These are phyloP conservation scores for Zygosaccharomyces sapae DNA, from an alignment of 1,139 yeast species.

Conservation along the genomic window DNA sequence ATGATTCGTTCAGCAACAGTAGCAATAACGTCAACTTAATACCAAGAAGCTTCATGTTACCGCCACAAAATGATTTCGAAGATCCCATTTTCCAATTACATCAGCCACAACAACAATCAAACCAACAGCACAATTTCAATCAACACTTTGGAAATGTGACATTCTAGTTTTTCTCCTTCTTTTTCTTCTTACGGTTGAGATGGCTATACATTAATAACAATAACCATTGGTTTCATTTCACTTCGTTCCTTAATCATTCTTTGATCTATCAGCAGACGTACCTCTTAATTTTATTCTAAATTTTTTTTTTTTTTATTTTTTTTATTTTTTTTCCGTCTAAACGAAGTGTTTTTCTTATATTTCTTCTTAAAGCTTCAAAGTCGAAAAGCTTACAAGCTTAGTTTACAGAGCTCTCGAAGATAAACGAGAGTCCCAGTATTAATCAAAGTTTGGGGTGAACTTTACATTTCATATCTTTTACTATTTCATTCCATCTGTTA, in stretches of 20 bases:
- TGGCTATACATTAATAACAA: not conserved
- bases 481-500: not conserved
- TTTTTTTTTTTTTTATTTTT: conserved; percentile 5
- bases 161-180: conserved; percentile 8
- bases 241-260: not conserved
- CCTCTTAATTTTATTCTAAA: not conserved
- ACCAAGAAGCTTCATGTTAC: conserved; percentile 20
- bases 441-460: conserved; percentile 1
- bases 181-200: not conserved
- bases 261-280: not conserved
- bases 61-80: conserved; percentile 14
- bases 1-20: conserved; percentile 16
- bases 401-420: not conserved
- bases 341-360: conserved; percentile 5
- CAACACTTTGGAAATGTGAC: conserved; percentile 15
- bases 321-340: conserved; percentile 1
- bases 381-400: no score
- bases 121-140: conserved; percentile 8
- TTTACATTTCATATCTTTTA: not conserved
- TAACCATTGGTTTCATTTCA: not conserved
- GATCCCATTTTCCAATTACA: conserved; percentile 3
- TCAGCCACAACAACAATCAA: conserved; percentile 7
- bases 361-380: conserved; percentile 1
- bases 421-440: not conserved
- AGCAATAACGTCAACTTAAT: conserved; percentile 12